Evolutionary conservation across 2,329 filamentous ascomycete genomes (phyloP).

Genomic region (Fusarium succisae): DNA sequence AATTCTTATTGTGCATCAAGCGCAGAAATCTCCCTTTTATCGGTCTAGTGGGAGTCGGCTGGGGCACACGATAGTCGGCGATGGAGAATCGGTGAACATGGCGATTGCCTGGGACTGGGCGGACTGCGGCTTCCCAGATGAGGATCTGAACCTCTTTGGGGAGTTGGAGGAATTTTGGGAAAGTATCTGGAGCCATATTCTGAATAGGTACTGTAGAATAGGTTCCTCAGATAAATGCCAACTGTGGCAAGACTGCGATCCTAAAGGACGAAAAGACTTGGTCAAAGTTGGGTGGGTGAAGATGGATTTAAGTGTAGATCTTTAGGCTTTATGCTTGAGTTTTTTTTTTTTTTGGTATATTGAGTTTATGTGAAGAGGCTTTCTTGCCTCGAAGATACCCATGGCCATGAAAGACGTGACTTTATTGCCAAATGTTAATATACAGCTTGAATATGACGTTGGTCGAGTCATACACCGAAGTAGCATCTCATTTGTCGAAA

Average conservation of each 20-base stretch:
- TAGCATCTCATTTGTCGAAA: not conserved
- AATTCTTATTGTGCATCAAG: not conserved
- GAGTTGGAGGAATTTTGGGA: not conserved
- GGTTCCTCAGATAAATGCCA: not conserved
- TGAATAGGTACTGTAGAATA: not conserved
- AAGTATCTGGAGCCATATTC: not conserved
- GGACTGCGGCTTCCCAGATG: conserved; percentile 22
- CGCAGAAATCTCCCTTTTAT: not conserved
- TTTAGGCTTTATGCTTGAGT: not conserved
- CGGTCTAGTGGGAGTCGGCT: not conserved
- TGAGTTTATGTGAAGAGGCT: accelerated
- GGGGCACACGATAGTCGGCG: not conserved
- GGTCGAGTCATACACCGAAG: not conserved
- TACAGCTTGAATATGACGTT: not conserved
- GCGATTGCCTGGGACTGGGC: not conserved
- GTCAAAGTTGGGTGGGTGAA: too few species aligned
- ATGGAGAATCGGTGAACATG: conserved; percentile 28
- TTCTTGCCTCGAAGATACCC: not conserved
- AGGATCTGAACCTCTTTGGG: conserved; percentile 16
- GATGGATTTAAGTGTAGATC: not conserved
- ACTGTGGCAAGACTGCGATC: too few species aligned
- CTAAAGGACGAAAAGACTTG: too few species aligned
- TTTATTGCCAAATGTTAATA: not conserved
- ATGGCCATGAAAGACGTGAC: not conserved
- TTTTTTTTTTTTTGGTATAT: not conserved